Base-by-base conservation (phyloP, 2,329 filamentous ascomycete genomes). In the Cordyceps sp. region DNA sequence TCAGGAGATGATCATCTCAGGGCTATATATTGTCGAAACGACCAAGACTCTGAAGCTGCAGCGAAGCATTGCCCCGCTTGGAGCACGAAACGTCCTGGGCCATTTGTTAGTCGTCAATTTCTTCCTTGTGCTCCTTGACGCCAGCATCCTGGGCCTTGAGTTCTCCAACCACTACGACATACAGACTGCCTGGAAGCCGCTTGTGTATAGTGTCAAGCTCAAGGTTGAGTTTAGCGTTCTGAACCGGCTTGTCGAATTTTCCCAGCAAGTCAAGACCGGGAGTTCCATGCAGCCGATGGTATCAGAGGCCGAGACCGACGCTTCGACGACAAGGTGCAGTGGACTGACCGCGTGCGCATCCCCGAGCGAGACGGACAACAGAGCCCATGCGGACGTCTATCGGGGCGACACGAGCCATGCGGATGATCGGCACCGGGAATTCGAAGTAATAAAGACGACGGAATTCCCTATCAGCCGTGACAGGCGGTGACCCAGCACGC, bases 1-100 rank as follows among this genome's bases (percentile, higher is more conserved):
- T 2, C 67, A 72, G 43, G 67, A 72, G 37, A 52, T 64, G 28
- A 54, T 67, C 30, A 58, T 72, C 23, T 69, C 66, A 0, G 57
- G 55, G 0, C 42, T 69, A 3, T 71, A 69, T 39, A 66, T 72
- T 29, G 54, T 52, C 45, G 63, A 69, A 32, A 66, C 66, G 0
- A 47, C 58, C 27, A 58, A 56, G 15, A 57, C 68, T 29, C 47
- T 70, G 12, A 54, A 53, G 10, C 39, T 61, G 6, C 57, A 64
- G 32, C 53, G 55, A 6, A 39, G 39, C 4, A 27, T 47, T 2
- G 38, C 38, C 14, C 42, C 37, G 16, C 33, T 27, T 1, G 38
- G 33, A 10, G 39, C 40, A 0, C 39, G 38, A 2, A 32, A 32
- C 4, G 37, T 48, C 4, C 30, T 33, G 30, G 34, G 44, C 37